Conservation (phyloP, 495 filamentous ascomycete species). For the Chaetomium fimeti region DNA sequence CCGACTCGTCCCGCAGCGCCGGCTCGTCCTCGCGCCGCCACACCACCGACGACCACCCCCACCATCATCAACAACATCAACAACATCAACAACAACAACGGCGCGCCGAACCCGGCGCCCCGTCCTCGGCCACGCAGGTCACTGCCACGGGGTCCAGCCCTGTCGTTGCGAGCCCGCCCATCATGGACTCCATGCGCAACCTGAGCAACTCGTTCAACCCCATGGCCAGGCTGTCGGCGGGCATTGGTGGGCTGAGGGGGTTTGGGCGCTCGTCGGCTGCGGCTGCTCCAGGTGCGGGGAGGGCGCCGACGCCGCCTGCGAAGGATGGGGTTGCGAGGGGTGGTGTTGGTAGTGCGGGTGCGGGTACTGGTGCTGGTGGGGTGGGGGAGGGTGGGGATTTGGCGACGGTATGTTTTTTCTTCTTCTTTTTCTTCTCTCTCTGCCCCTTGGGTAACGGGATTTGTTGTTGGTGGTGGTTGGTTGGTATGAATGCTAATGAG, state of each 20-base stretch:
- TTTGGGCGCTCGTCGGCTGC: constrained; percentile 61
- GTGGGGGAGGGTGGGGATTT: constrained; percentile 48
- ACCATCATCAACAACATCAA: neutral
- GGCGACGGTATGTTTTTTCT: constrained; percentile 46
- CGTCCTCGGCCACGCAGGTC: neutral
- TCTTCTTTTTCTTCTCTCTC: neutral
- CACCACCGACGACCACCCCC: neutral
- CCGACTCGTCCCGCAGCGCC: constrained; percentile 64
- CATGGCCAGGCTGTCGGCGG: constrained; percentile 67
- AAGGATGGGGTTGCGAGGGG: constrained; percentile 26
- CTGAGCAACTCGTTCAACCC: constrained; percentile 82
- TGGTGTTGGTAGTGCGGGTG: neutral
- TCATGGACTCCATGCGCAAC: constrained; percentile 77
- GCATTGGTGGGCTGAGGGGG: constrained; percentile 66
- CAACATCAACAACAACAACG: neutral
- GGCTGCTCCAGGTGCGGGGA: constrained; percentile 23
- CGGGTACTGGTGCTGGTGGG: constrained; percentile 26
- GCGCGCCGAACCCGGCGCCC: neutral
- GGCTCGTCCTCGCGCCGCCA: constrained; percentile 40
- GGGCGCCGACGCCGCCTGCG: constrained; percentile 29
- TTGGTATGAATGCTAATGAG: neutral
- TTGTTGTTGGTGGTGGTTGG: too few relatives aligned
- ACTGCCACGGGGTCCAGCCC: constrained; percentile 21
- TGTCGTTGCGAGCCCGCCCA: constrained; percentile 52
- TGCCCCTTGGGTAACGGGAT: neutral